Evolutionary conservation across 352 stramenopile species (phyloP).

Genomic region (Phytophthora sansomeana): DNA sequence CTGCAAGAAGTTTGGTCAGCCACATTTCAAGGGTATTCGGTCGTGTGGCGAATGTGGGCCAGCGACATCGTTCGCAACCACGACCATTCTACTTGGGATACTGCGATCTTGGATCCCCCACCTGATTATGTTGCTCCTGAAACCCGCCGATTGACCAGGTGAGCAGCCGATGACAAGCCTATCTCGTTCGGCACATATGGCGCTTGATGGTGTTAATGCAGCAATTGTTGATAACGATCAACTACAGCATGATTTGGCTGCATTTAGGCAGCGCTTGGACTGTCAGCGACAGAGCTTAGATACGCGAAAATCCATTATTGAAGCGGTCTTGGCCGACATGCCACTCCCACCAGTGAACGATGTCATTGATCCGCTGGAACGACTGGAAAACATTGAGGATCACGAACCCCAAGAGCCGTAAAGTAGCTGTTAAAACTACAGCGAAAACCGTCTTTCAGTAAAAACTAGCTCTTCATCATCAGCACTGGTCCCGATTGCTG

Average conservation of each 20-base stretch:
- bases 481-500: too few relatives aligned
- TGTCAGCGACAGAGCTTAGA: background rate
- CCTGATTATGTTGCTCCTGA: too few relatives aligned
- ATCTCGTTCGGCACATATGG: background rate
- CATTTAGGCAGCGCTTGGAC: background rate
- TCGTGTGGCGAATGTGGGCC: too few relatives aligned
- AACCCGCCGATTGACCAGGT: background rate
- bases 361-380: background rate
- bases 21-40: too few relatives aligned
- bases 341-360: background rate
- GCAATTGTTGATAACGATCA: slow-evolving; percentile 1
- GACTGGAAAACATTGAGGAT: background rate
- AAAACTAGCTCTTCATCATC: background rate
- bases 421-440: background rate
- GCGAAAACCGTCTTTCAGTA: background rate
- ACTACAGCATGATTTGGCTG: background rate
- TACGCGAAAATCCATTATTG: background rate
- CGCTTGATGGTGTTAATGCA: slow-evolving; percentile 6
- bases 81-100: too few relatives aligned
- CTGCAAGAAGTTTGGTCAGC: too few relatives aligned
- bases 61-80: too few relatives aligned
- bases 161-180: background rate
- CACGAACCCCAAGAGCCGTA: background rate
- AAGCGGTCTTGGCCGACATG: background rate
- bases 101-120: too few relatives aligned